These are phyloP conservation scores for Apiospora kogelbergensis DNA, from an alignment of 2,329 filamentous ascomycete genomes.

Conservation along the genomic window DNA sequence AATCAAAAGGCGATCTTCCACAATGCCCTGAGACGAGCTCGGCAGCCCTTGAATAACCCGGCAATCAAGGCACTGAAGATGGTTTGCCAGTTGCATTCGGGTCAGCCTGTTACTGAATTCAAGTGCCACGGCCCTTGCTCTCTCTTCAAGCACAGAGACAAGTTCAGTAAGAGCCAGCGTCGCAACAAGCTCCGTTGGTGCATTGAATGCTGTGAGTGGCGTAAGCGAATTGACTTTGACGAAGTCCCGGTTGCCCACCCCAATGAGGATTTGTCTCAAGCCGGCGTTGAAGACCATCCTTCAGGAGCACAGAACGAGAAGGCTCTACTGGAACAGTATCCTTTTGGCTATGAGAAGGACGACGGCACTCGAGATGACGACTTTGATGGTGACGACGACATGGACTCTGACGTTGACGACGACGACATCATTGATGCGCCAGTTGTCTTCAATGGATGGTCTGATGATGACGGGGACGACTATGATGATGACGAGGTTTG, in stretches of 20 bases:
- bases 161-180: slow-evolving; percentile 35
- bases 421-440: not conserved
- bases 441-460: not conserved
- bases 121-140: slow-evolving; percentile 35
- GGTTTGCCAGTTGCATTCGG: slow-evolving; percentile 29
- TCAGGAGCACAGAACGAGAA: not conserved
- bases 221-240: slow-evolving; percentile 23
- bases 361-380: not conserved
- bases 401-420: slow-evolving; percentile 7
- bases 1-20: slow-evolving; percentile 29
- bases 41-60: slow-evolving; percentile 12
- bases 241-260: slow-evolving; percentile 24
- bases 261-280: slow-evolving; percentile 10
- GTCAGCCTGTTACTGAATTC: slow-evolving; percentile 16
- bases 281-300: slow-evolving; percentile 4
- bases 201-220: slow-evolving; percentile 33
- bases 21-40: slow-evolving; percentile 12
- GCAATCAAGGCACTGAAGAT: slow-evolving; percentile 25
- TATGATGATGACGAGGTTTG: not conserved
- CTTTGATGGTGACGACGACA: slow-evolving; percentile 13
- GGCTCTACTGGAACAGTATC: not conserved
- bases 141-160: slow-evolving; percentile 21
- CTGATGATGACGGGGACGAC: slow-evolving; percentile 8
- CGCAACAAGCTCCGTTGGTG: slow-evolving; percentile 33
- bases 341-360: slow-evolving; percentile 9